Percentiles rank a stretch among this genome's conserved stretches.
Conservation (phyloP, 1,284 basidiomycete genomes). For the Austropuccinia psidii region DNA sequence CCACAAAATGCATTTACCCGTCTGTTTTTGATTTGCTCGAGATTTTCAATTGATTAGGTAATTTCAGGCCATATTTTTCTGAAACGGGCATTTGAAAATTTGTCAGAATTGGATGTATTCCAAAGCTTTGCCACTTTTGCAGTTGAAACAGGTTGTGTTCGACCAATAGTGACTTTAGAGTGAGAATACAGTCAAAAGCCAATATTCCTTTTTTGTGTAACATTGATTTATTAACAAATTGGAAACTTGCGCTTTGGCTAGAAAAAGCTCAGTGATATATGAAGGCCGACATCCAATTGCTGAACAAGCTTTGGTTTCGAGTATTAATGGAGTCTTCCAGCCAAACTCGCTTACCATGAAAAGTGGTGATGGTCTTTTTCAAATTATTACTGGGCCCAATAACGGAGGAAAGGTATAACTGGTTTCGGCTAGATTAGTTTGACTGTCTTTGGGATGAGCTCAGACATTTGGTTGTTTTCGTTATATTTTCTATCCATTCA, state of each 20-base stretch:
- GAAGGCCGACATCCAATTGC: slow-evolving; percentile 32
- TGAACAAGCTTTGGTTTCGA: slow-evolving; percentile 19
- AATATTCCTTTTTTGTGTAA: too few relatives aligned
- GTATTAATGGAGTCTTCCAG: slow-evolving; percentile 13
- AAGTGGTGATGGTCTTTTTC: slow-evolving; percentile 22
- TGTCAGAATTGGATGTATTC: slow-evolving; percentile 20
- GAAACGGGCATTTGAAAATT: slow-evolving; percentile 8
- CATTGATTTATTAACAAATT: too few relatives aligned
- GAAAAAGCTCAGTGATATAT: slow-evolving; percentile 6
- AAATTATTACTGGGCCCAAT: slow-evolving; percentile 32
- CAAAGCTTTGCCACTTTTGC: slow-evolving; percentile 28
- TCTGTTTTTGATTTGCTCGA: too few relatives aligned
- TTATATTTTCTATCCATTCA: not conserved
- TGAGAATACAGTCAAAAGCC: not conserved
- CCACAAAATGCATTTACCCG: too few relatives aligned
- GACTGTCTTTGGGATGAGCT: not conserved
- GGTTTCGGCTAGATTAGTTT: not conserved
- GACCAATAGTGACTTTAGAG: slow-evolving; percentile 15
- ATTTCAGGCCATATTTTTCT: not conserved
- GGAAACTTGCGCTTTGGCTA: too few relatives aligned
- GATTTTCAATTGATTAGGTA: slow-evolving; percentile 5
- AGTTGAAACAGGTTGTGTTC: slow-evolving; percentile 16
- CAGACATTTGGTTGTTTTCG: not conserved
- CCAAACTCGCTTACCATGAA: slow-evolving; percentile 27
- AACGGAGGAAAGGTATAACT: slow-evolving; percentile 32